Evolutionary conservation across 345 rosid genomes (phyloP).

Genomic region (Citrus cavaleriei): DNA sequence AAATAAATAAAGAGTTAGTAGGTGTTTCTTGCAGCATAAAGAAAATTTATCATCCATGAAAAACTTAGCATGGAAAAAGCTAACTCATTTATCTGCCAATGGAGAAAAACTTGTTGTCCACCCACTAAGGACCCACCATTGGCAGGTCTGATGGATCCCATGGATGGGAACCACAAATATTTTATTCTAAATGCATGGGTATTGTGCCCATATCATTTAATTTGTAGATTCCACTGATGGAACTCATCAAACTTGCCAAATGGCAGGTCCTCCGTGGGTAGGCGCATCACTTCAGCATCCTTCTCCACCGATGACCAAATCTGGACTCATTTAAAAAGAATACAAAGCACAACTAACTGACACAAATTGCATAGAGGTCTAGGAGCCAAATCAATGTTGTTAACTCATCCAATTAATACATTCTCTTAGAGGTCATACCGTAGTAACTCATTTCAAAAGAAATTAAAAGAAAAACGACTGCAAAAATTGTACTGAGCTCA

Average conservation of each 20-base stretch:
- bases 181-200: no score
- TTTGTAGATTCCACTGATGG: no score
- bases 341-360: not conserved
- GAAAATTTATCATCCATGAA: not conserved
- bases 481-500: not conserved
- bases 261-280: no score
- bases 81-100: not conserved
- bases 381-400: not conserved
- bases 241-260: no score
- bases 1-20: not conserved
- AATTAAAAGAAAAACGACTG: not conserved
- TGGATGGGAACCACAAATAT: no score
- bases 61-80: not conserved
- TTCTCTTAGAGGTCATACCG: not conserved
- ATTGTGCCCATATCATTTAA: no score
- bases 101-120: no score
- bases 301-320: not conserved
- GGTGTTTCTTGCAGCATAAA: not conserved
- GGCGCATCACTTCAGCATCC: no score
- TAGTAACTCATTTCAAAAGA: not conserved
- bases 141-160: no score
- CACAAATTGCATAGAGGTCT: not conserved
- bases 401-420: not conserved
- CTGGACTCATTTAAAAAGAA: not conserved
- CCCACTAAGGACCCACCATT: no score